Conservation (phyloP, 306 rosid species). For the Lithocarpus polystachyus region DNA sequence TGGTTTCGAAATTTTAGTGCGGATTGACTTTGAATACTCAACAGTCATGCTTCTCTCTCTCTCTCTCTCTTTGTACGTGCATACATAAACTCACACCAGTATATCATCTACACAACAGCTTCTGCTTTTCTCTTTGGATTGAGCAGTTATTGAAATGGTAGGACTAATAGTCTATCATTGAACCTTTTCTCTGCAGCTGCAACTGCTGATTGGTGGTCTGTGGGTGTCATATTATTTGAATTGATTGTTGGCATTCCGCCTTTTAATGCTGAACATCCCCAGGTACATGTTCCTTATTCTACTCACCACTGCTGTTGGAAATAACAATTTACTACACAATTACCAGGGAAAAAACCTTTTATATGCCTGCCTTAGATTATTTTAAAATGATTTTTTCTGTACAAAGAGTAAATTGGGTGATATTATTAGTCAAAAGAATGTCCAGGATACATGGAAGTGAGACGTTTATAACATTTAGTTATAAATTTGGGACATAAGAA, state of each 20-base stretch:
- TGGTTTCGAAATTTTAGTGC: neutral
- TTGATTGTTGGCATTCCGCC: slow-evolving; percentile 98
- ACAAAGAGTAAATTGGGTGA: neutral
- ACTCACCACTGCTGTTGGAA: neutral
- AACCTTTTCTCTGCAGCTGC: slow-evolving; percentile 44
- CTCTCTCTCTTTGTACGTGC: neutral
- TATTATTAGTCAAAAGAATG: neutral
- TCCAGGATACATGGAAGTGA: neutral
- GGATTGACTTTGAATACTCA: neutral
- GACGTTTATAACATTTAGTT: neutral
- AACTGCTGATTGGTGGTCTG: slow-evolving; percentile 99
- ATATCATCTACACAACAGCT: neutral
- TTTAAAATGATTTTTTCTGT: neutral
- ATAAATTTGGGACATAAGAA: neutral
- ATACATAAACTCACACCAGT: neutral
- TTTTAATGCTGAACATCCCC: slow-evolving; percentile 98
- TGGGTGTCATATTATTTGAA: slow-evolving; percentile 95
- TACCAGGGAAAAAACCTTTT: neutral
- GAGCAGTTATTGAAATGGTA: slow-evolving; percentile 7
- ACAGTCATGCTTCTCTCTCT: neutral
- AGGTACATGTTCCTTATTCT: slow-evolving; percentile 47
- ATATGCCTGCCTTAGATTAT: neutral
- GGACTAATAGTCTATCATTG: slow-evolving; percentile 1
- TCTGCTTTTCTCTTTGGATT: neutral
- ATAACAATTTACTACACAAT: neutral